Conservation (phyloP, 1,284 basidiomycete genomes). For the Sphagnurus paluster region DNA sequence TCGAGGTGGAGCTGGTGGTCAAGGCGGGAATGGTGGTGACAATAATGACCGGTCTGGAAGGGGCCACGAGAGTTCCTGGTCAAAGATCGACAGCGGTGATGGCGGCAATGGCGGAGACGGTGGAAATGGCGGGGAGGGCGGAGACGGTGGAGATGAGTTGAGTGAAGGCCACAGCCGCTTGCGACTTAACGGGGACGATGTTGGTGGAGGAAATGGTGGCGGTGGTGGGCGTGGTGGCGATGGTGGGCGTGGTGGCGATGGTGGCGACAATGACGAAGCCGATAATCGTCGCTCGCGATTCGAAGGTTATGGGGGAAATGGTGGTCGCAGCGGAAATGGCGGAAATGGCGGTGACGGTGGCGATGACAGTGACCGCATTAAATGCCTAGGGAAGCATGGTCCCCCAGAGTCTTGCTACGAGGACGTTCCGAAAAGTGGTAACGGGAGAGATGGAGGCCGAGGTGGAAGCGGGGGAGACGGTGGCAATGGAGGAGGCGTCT, state of each 20-base stretch:
- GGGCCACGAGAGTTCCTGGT: neutral
- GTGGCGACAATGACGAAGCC: neutral
- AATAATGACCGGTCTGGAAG: neutral
- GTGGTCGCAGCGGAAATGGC: neutral
- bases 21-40: neutral
- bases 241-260: neutral
- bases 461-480: neutral
- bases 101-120: neutral
- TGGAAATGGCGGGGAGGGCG: neutral
- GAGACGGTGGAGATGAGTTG: neutral
- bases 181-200: no score
- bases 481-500: neutral
- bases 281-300: neutral
- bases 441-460: neutral
- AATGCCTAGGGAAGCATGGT: no score
- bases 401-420: no score
- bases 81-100: neutral
- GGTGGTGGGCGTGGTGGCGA: neutral
- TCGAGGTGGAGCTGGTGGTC: neutral
- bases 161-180: neutral
- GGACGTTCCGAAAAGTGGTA: no score
- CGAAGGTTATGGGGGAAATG: neutral
- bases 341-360: neutral
- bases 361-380: neutral
- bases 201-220: neutral